Conservation (phyloP, 2,329 filamentous ascomycete genomes). For the Sporothrix brunneoviolacea region DNA sequence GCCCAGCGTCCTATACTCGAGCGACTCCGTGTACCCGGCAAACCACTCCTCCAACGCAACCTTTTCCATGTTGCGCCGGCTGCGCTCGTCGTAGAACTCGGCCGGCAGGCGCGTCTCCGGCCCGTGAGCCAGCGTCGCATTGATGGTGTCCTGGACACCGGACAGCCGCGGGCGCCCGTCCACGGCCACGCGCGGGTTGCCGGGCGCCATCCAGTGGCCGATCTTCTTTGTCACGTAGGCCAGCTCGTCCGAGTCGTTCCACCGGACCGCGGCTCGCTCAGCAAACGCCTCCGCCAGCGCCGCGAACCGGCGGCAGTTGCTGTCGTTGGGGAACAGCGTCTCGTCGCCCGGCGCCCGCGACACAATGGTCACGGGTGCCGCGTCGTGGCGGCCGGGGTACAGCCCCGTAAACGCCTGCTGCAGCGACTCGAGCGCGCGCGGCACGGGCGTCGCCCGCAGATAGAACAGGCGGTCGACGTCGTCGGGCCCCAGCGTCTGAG, state of each 20-base stretch:
- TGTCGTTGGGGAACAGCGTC: slow-evolving; percentile 74
- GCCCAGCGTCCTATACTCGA: slow-evolving; percentile 82
- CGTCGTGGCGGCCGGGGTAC: slow-evolving; percentile 50
- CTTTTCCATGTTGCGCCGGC: slow-evolving; percentile 61
- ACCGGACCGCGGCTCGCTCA: slow-evolving; percentile 61
- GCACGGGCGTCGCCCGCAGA: slow-evolving; percentile 66
- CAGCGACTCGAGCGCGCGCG: slow-evolving; percentile 68
- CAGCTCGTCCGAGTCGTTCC: slow-evolving; percentile 77
- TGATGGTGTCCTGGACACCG: slow-evolving; percentile 92
- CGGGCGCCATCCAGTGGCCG: slow-evolving; percentile 78
- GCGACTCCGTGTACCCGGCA: slow-evolving; percentile 72
- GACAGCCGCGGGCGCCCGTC: slow-evolving; percentile 77
- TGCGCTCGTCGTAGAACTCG: slow-evolving; percentile 79
- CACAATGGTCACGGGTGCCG: slow-evolving; percentile 56
- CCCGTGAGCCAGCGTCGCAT: slow-evolving; percentile 79
- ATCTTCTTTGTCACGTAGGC: slow-evolving; percentile 70
- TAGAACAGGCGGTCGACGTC: slow-evolving; percentile 53
- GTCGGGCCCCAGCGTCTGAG: slow-evolving; percentile 40
- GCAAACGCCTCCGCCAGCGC: slow-evolving; percentile 65
- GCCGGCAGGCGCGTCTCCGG: slow-evolving; percentile 69
- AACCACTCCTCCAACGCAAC: slow-evolving; percentile 92
- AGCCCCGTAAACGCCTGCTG: slow-evolving; percentile 70
- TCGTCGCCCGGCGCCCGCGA: slow-evolving; percentile 61
- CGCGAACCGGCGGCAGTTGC: slow-evolving; percentile 65
- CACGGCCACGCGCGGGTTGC: slow-evolving; percentile 63